Percentiles rank a stretch among this genome's conserved stretches.
phyloP scores from a whole-genome alignment of 2,329 filamentous ascomycete genomes.

The Penicillium sp. region DNA sequence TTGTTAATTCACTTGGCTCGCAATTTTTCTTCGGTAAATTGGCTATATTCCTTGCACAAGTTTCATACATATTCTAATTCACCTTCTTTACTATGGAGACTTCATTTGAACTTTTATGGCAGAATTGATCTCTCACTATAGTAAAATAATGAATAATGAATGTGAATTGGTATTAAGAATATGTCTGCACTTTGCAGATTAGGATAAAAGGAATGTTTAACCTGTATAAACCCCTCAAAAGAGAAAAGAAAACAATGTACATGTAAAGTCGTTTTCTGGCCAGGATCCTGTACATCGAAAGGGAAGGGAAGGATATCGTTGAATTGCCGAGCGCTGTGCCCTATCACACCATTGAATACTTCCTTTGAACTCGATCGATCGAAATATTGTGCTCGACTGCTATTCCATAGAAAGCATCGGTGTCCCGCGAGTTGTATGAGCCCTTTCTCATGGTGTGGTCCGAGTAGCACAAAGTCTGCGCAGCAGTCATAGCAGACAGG shows the following conservation, averaged over 20 bases:
- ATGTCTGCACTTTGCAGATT: background rate
- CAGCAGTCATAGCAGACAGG: constrained; percentile 15
- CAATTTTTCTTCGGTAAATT: background rate
- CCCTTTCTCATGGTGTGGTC: constrained; percentile 17
- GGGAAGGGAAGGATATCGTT: background rate
- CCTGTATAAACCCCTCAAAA: background rate
- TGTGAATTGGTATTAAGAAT: background rate
- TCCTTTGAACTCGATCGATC: constrained; percentile 18
- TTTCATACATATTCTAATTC: background rate
- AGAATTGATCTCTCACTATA: background rate
- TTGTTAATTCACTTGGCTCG: background rate
- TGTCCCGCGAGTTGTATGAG: constrained; percentile 14
- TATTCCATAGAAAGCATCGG: constrained; percentile 24
- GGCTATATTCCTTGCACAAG: background rate
- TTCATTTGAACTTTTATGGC: background rate
- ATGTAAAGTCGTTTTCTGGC: background rate
- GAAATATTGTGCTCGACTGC: constrained; percentile 32
- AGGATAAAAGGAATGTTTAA: background rate
- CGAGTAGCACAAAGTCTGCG: constrained; percentile 30
- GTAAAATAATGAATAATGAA: background rate
- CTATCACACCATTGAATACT: constrained; percentile 12
- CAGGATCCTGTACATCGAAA: background rate
- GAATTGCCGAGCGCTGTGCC: background rate
- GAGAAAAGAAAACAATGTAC: background rate
- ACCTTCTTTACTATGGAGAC: background rate